Evolutionary conservation across 352 stramenopile genomes (phyloP).

Genomic region (Aphanomyces stellatus): DNA sequence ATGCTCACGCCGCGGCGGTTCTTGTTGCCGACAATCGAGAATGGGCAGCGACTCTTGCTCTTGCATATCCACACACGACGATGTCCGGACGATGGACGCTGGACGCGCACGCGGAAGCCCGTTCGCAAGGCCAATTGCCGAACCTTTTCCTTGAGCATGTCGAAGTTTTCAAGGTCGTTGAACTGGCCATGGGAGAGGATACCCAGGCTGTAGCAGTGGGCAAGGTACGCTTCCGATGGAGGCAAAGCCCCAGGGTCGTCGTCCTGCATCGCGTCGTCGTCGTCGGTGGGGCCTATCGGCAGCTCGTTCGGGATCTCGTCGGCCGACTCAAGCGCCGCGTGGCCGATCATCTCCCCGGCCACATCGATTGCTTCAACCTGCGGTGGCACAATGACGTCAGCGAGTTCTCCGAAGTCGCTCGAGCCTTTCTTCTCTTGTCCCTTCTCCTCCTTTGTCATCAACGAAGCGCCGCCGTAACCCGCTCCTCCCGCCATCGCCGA

Average conservation of each 20-base stretch:
- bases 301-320: no score
- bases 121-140: slow-evolving; percentile 6
- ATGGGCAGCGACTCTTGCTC: slow-evolving; percentile 7
- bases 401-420: not conserved
- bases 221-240: not conserved
- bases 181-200: not conserved
- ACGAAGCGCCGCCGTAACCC: no score
- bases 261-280: not conserved
- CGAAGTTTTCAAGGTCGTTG: slow-evolving; percentile 3
- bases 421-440: not conserved
- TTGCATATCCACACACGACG: slow-evolving; percentile 17
- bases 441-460: not conserved
- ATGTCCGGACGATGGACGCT: not conserved
- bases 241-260: not conserved
- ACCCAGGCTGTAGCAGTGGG: not conserved
- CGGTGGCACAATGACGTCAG: not conserved
- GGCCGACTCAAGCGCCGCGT: no score
- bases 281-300: not conserved
- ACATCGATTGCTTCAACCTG: not conserved
- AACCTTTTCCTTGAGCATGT: slow-evolving; percentile 10
- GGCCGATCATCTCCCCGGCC: not conserved
- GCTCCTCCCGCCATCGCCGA: not conserved
- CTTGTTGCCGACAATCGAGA: slow-evolving; percentile 9
- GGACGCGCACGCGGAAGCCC: slow-evolving; percentile 8
- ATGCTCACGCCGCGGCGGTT: slow-evolving; percentile 6